Evolutionary conservation across 2,329 filamentous ascomycete genomes (phyloP).

Genomic region (Periglandula ipomoeae): DNA sequence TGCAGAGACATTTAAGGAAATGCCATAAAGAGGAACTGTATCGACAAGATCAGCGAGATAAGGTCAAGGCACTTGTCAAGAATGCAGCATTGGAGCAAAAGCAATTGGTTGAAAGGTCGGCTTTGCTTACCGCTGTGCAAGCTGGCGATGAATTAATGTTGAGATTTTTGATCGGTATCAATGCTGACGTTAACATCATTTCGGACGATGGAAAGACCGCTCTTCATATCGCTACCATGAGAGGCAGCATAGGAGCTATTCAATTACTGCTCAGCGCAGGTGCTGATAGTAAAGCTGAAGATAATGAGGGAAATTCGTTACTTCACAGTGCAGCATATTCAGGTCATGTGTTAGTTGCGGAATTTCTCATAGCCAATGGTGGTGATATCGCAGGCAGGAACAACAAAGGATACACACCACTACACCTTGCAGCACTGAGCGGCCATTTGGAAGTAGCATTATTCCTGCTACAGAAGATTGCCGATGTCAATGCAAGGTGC

Average conservation of each 20-base stretch:
- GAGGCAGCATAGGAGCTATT: background rate
- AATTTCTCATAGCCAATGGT: background rate
- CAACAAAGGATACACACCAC: background rate
- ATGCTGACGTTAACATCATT: background rate
- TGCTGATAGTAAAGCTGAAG: background rate
- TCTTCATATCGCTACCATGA: background rate
- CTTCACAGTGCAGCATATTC: background rate
- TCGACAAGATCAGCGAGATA: too few species aligned
- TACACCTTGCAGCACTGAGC: background rate
- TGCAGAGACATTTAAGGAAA: background rate
- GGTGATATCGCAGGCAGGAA: background rate
- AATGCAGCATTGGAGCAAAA: background rate
- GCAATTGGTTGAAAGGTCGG: background rate
- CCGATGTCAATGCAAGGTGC: background rate
- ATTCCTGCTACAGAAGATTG: background rate
- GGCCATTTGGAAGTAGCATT: background rate
- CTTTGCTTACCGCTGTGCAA: background rate
- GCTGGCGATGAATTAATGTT: background rate
- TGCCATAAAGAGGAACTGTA: background rate
- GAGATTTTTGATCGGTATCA: background rate
- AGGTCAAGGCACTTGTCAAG: background rate
- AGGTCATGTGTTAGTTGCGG: background rate
- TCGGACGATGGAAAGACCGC: background rate
- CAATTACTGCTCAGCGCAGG: background rate
- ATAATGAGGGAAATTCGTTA: background rate